Percentiles rank a stretch among this genome's conserved stretches.
Conservation (phyloP, 2,329 filamentous ascomycete species). For the Penicillium sp. region DNA sequence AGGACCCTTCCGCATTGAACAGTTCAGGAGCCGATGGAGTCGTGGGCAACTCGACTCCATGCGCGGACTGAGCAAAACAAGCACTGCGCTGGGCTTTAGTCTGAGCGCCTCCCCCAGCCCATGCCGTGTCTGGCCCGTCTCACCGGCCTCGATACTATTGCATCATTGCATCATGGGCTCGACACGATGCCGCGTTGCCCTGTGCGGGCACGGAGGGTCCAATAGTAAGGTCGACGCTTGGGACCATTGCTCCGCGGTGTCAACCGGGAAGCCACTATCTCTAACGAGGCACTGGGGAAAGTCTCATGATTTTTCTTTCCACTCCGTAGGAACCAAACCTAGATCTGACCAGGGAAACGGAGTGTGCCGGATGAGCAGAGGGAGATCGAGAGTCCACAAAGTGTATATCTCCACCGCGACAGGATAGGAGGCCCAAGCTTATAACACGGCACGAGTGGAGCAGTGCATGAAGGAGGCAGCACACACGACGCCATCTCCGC, state of each 20-base stretch:
- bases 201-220: background rate
- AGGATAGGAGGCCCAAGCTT: constrained; percentile 17
- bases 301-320: too few species aligned
- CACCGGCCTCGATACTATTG: constrained; percentile 5
- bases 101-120: constrained; percentile 8
- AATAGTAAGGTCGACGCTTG: background rate
- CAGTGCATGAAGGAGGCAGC: background rate
- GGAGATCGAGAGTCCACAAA: constrained; percentile 11
- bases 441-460: constrained; percentile 18
- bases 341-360: constrained; percentile 3
- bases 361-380: constrained; percentile 21
- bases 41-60: constrained; percentile 4
- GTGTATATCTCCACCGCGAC: constrained; percentile 11
- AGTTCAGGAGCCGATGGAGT: constrained; percentile 10
- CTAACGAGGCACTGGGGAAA: too few species aligned
- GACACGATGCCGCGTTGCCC: background rate
- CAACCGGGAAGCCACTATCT: background rate
- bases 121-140: constrained; percentile 23
- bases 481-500: background rate
- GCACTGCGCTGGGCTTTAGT: constrained; percentile 12
- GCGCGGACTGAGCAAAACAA: constrained; percentile 10
- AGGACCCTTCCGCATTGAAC: too few species aligned
- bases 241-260: background rate
- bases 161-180: background rate
- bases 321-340: too few species aligned